These are phyloP conservation scores for Coniochaeta sp. DNA, from an alignment of 2,329 filamentous ascomycete species.

Conservation along the genomic window DNA sequence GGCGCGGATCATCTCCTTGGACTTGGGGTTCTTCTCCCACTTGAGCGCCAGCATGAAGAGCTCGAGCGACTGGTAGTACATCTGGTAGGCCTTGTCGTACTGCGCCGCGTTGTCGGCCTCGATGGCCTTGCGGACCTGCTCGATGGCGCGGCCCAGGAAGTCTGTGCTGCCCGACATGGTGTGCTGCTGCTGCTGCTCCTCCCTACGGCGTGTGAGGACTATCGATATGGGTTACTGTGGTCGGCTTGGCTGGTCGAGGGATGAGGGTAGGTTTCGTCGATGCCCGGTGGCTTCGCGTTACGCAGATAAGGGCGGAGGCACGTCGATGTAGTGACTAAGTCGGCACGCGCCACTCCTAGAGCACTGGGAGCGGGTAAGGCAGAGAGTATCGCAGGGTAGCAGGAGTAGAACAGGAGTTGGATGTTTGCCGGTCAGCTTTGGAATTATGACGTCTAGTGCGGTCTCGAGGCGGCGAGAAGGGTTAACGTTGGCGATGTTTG, in stretches of 20 bases:
- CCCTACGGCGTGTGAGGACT: no score
- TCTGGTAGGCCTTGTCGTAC: slow-evolving; percentile 94
- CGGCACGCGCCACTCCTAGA: not conserved
- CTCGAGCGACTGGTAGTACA: slow-evolving; percentile 93
- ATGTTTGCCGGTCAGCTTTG: not conserved
- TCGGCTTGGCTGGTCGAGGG: not conserved
- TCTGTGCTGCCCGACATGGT: slow-evolving; percentile 84
- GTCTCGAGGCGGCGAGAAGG: not conserved
- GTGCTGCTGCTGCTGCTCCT: slow-evolving; percentile 16
- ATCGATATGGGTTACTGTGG: not conserved
- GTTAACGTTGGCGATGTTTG: not conserved
- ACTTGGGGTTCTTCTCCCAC: slow-evolving; percentile 98
- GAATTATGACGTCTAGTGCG: not conserved
- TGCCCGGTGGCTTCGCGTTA: not conserved
- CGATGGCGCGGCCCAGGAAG: slow-evolving; percentile 93
- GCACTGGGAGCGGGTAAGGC: not conserved
- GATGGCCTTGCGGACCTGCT: slow-evolving; percentile 95
- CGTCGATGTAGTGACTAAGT: not conserved
- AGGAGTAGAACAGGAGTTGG: not conserved
- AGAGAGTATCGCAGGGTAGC: not conserved
- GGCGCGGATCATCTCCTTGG: slow-evolving; percentile 93
- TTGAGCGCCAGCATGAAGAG: slow-evolving; percentile 98
- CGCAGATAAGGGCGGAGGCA: not conserved
- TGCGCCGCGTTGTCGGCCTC: slow-evolving; percentile 91
- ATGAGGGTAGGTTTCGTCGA: no score